Percentiles rank a stretch among this genome's conserved stretches.
phyloP scores from a whole-genome alignment of 805 yeast genomes.

The Brettanomyces naardenensis region DNA sequence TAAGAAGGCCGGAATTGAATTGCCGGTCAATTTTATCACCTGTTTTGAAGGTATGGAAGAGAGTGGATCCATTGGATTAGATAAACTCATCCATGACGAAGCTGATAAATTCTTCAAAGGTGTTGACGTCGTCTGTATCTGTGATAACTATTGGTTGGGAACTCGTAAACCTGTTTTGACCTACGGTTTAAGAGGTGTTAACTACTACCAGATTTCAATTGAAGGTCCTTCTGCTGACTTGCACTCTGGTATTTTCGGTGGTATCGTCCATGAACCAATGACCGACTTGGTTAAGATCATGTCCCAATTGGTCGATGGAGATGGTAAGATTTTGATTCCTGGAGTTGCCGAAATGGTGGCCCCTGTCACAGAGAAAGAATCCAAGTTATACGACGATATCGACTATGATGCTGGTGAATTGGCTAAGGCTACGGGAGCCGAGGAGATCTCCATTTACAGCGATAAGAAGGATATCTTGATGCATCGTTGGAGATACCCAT shows the following conservation, averaged over 20 bases:
- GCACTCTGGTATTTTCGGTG: slow-evolving; percentile 97
- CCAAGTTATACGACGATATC: slow-evolving; percentile 70
- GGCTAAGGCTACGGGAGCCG: slow-evolving; percentile 81
- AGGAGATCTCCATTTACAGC: slow-evolving; percentile 63
- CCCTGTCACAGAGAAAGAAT: slow-evolving; percentile 77
- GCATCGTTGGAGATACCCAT: slow-evolving; percentile 99
- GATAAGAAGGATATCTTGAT: slow-evolving; percentile 80
- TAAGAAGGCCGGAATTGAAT: slow-evolving; percentile 69
- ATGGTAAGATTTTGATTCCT: slow-evolving; percentile 79
- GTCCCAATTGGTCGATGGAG: slow-evolving; percentile 66
- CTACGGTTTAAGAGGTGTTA: slow-evolving; percentile 94
- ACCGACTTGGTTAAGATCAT: slow-evolving; percentile 79
- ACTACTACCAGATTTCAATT: slow-evolving; percentile 77
- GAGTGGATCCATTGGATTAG: slow-evolving; percentile 90
- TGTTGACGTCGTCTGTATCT: slow-evolving; percentile 91
- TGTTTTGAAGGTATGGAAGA: slow-evolving; percentile 99
- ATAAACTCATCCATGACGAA: slow-evolving; percentile 71
- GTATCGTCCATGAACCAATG: slow-evolving; percentile 95
- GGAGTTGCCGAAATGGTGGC: slow-evolving; percentile 95
- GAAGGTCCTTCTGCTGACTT: slow-evolving; percentile 95
- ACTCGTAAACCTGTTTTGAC: slow-evolving; percentile 95
- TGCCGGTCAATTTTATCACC: slow-evolving; percentile 87
- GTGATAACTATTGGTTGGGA: slow-evolving; percentile 98
- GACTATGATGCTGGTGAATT: slow-evolving; percentile 81
- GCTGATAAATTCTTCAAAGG: slow-evolving; percentile 74